These are phyloP conservation scores for Rosa lucieae DNA, from an alignment of 306 rosid species.

Conservation along the genomic window DNA sequence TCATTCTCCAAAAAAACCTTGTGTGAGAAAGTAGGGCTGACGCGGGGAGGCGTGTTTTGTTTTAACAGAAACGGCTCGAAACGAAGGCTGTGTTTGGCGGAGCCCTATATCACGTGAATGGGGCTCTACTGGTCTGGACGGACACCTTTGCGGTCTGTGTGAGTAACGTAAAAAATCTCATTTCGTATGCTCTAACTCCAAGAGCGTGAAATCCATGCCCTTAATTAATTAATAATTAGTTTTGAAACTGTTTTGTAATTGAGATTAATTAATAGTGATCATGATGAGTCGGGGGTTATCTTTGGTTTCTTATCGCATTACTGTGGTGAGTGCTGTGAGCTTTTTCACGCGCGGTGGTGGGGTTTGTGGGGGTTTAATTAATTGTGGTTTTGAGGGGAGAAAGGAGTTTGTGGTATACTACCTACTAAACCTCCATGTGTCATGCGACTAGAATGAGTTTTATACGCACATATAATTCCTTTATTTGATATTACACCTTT, in stretches of 20 bases:
- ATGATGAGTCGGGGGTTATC: not conserved
- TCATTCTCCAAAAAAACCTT: not conserved
- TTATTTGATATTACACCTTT: not conserved
- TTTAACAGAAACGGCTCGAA: not conserved
- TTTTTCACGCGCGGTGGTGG: constrained; percentile 26
- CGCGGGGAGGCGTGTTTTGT: constrained; percentile 26
- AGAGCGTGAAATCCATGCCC: not conserved
- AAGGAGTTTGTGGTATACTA: constrained; percentile 57
- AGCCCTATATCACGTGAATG: constrained; percentile 11
- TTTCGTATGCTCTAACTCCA: not conserved
- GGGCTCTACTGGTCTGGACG: not conserved
- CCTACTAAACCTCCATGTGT: constrained; percentile 56
- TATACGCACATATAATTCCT: constrained; percentile 16
- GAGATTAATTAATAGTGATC: not conserved
- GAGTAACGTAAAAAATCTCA: constrained; percentile 13
- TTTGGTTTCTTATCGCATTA: not conserved
- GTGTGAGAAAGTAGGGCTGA: not conserved
- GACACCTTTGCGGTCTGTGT: not conserved
- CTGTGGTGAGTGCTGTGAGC: not conserved
- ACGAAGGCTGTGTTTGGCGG: not conserved
- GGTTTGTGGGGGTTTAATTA: constrained; percentile 11
- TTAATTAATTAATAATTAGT: not conserved
- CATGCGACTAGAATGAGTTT: constrained; percentile 49
- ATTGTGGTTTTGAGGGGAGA: constrained; percentile 7
- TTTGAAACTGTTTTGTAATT: not conserved